Evolutionary conservation across 768 basidiomycete genomes (phyloP).

Genomic region (Hysterangium stoloniferum): DNA sequence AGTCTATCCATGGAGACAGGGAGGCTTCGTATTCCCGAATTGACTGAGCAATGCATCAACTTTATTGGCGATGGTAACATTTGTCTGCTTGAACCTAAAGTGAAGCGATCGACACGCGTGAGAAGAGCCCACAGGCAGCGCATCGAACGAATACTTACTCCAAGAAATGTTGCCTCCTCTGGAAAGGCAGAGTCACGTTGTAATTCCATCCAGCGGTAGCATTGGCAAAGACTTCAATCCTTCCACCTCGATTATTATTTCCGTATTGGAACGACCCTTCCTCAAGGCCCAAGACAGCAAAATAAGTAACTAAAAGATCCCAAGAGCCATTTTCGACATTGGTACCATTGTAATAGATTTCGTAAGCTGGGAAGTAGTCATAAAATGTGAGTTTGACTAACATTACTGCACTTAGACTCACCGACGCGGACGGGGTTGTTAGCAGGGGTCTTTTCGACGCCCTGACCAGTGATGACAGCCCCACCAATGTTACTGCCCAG

Average conservation of each 20-base stretch:
- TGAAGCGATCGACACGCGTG: neutral
- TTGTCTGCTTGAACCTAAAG: neutral
- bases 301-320: constrained; percentile 2
- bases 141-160: neutral
- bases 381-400: too few species aligned
- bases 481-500: neutral
- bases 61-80: neutral
- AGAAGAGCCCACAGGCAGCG: too few species aligned
- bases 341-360: neutral
- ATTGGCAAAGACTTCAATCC: neutral
- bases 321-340: neutral
- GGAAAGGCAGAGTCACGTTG: neutral
- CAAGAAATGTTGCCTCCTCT: neutral
- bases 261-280: constrained; percentile 7
- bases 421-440: neutral
- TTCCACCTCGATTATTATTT: constrained; percentile 2
- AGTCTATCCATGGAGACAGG: too few species aligned
- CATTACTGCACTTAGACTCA: too few species aligned
- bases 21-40: too few species aligned
- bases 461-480: neutral
- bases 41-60: neutral
- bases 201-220: neutral
- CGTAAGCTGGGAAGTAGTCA: neutral
- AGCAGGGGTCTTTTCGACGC: neutral
- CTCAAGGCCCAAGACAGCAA: neutral